A percentile compares a stretch with the other conserved stretches of the same genome.
Conservation (phyloP, 2,329 filamentous ascomycete species). For the Pseudogymnoascus sp. region DNA sequence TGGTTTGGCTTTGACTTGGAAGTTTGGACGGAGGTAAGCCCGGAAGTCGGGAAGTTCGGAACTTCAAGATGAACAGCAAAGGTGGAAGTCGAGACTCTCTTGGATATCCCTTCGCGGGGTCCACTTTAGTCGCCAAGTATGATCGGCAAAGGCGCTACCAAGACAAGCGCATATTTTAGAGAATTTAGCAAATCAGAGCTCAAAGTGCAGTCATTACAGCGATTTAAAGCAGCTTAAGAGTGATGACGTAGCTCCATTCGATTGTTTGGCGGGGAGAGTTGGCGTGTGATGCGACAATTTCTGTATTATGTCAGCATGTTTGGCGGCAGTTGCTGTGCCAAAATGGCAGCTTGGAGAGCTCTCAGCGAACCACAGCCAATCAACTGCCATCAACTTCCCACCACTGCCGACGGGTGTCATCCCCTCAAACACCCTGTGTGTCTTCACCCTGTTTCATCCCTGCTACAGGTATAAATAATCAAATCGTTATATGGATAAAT, state of each 20-base stretch:
- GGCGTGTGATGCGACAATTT: background rate
- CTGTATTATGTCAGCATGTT: background rate
- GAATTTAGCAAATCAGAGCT: background rate
- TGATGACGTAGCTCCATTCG: background rate
- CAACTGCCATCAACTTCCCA: background rate
- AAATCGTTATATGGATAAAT: background rate
- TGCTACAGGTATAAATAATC: constrained; percentile 1
- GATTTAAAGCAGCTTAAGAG: background rate
- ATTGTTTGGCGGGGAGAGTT: background rate
- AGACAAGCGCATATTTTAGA: background rate
- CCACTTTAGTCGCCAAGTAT: background rate
- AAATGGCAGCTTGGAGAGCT: background rate
- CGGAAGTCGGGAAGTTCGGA: background rate
- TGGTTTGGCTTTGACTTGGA: background rate
- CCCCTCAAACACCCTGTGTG: background rate
- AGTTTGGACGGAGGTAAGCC: background rate
- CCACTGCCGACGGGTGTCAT: background rate
- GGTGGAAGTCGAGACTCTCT: background rate
- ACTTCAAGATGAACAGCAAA: background rate
- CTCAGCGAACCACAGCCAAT: background rate
- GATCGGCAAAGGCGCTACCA: background rate
- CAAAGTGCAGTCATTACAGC: background rate
- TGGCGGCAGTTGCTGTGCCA: constrained; percentile 4
- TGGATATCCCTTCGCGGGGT: background rate
- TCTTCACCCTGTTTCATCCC: background rate